Conservation (phyloP, 1,284 basidiomycete species). For the Termitomyces sp. region DNA sequence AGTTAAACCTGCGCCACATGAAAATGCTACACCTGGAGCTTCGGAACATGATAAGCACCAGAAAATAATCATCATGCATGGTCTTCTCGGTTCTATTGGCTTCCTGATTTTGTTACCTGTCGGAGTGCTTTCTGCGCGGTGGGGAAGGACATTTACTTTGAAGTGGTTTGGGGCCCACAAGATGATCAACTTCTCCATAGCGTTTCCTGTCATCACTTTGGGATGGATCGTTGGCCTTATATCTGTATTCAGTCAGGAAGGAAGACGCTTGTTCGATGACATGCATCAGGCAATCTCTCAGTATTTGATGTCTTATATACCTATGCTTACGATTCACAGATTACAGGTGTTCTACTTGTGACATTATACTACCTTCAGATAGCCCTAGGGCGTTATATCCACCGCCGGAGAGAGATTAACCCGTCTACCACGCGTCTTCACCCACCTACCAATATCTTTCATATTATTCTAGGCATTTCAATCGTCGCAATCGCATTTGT, state of each 20-base stretch:
- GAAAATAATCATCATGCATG: constrained; percentile 48
- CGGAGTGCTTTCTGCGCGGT: constrained; percentile 57
- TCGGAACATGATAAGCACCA: constrained; percentile 22
- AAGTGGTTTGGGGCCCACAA: constrained; percentile 59
- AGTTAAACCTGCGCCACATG: constrained; percentile 8
- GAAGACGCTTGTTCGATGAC: constrained; percentile 29
- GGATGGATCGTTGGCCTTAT: constrained; percentile 49
- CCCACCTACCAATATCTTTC: constrained; percentile 46
- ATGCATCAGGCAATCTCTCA: constrained; percentile 40
- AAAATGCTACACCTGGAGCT: not conserved
- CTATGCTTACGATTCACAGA: constrained; percentile 26
- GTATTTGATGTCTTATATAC: not conserved
- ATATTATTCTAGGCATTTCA: constrained; percentile 41
- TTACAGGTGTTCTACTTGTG: constrained; percentile 51
- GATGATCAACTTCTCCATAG: constrained; percentile 35
- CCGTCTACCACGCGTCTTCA: constrained; percentile 31
- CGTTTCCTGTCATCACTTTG: constrained; percentile 44
- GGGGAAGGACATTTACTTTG: constrained; percentile 48
- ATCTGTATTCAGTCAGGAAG: constrained; percentile 41
- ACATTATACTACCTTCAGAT: constrained; percentile 51
- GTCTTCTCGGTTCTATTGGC: constrained; percentile 45
- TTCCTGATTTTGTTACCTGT: constrained; percentile 59
- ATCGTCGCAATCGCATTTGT: constrained; percentile 42
- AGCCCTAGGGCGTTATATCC: constrained; percentile 51
- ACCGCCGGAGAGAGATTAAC: constrained; percentile 31